Percentiles rank a stretch among this genome's conserved stretches.
These are phyloP conservation scores for Neonectria sp. DNA, from an alignment of 2,329 filamentous ascomycete genomes.

Conservation along the genomic window DNA sequence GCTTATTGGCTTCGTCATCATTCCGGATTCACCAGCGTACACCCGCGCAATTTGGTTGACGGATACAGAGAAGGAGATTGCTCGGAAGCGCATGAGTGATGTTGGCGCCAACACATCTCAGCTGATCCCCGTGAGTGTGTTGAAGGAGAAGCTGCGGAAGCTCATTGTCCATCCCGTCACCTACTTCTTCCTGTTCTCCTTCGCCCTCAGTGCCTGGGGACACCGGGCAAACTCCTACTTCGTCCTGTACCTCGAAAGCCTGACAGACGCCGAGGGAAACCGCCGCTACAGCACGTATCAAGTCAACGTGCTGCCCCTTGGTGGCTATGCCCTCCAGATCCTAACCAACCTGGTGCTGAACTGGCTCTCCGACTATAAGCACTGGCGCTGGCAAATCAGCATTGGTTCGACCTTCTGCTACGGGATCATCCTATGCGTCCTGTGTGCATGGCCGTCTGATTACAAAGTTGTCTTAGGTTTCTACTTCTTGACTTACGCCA, in stretches of 20 bases:
- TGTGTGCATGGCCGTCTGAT: slow-evolving; percentile 53
- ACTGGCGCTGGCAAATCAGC: slow-evolving; percentile 58
- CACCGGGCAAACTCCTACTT: slow-evolving; percentile 53
- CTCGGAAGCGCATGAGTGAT: slow-evolving; percentile 46
- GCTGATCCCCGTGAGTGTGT: slow-evolving; percentile 43
- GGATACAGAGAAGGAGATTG: slow-evolving; percentile 46
- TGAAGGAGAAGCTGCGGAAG: slow-evolving; percentile 47
- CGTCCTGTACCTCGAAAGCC: slow-evolving; percentile 51
- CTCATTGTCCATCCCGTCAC: slow-evolving; percentile 50
- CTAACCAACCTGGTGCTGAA: slow-evolving; percentile 54
- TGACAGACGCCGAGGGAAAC: slow-evolving; percentile 45
- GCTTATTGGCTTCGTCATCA: slow-evolving; percentile 56
- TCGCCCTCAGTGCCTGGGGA: slow-evolving; percentile 50
- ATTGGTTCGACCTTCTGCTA: slow-evolving; percentile 48
- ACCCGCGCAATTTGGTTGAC: slow-evolving; percentile 51
- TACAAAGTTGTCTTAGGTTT: slow-evolving; percentile 52
- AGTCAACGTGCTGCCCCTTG: slow-evolving; percentile 51
- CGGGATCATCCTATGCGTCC: slow-evolving; percentile 50
- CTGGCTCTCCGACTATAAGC: slow-evolving; percentile 55
- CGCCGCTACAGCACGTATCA: slow-evolving; percentile 50
- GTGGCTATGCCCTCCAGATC: slow-evolving; percentile 53
- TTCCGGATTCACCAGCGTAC: slow-evolving; percentile 52
- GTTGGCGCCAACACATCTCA: slow-evolving; percentile 50
- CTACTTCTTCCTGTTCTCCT: slow-evolving; percentile 50
- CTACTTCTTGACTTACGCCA: slow-evolving; percentile 56